Evolutionary conservation across 192 early-diverging fungal genomes (phyloP), one percentile per base, ranked within the genome.

Genomic region (Coemansia sp.): DNA sequence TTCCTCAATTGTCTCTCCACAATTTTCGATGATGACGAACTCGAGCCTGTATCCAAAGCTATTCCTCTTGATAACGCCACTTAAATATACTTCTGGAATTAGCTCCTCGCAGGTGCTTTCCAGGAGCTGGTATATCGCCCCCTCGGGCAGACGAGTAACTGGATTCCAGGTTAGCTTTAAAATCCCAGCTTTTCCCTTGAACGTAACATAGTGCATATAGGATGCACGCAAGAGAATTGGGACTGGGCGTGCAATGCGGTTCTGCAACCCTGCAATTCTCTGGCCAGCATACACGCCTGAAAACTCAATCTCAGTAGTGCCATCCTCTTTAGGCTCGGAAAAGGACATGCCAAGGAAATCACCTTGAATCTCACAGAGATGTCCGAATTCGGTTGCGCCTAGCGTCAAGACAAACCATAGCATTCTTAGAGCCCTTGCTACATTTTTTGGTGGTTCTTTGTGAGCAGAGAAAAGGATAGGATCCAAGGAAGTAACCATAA

Each of bases 111-210:
- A 23, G 5, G 10, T 10, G 6, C n/a, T 9, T 0, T 40, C 6
- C 5, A 74, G 61, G 3, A 64, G 47, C 15, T 64, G 61, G 26
- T 68, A 74, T 4, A 64, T 42, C 1, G 72, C 72, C 42, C 66
- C 45, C 40, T 74, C 72, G 1, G 66, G 66, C 16, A 68, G 23
- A 0, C 59, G 53, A 16, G 32, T 53, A 5, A 13, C 26, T 0
- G 38, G 65, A 6, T 60, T 61, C 59, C 45, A 74, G n/a, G 62
- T 37, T 0, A 74, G 16, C 47, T 74, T 74, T 0, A 68, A n/a
- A n/a, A n/a, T n/a, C n/a, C n/a, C n/a, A n/a, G n/a, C n/a, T n/a
- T n/a, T n/a, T n/a, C n/a, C n/a, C n/a, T n/a, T n/a, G n/a, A n/a
- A n/a, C n/a, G n/a, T n/a, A n/a, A n/a, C n/a, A n/a, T n/a, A n/a